Evolutionary conservation across 495 filamentous ascomycete species (phyloP).

Genomic region (Chaetomium fimeti): DNA sequence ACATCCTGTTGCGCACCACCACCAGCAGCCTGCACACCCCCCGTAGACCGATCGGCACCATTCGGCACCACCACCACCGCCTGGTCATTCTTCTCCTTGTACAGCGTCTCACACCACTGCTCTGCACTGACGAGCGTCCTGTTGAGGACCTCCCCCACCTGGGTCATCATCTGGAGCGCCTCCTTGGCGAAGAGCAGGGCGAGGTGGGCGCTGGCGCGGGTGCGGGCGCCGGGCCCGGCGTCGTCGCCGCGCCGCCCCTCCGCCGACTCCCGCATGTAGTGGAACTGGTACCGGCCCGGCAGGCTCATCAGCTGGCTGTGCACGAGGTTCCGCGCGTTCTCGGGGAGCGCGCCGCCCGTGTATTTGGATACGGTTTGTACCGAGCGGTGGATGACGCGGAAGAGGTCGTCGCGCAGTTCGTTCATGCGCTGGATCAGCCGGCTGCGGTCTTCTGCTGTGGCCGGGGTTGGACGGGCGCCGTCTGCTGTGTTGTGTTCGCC

Average conservation of each 20-base stretch:
- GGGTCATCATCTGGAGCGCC: constrained; percentile 82
- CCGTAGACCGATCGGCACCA: neutral
- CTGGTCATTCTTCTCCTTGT: constrained; percentile 50
- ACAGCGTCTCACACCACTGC: constrained; percentile 76
- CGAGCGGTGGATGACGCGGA: constrained; percentile 71
- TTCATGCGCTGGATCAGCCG: constrained; percentile 61
- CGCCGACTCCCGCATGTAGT: constrained; percentile 47
- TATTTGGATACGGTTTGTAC: constrained; percentile 79
- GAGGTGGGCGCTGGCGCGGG: constrained; percentile 57
- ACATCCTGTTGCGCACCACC: constrained; percentile 15
- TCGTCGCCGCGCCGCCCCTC: constrained; percentile 42
- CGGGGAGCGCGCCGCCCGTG: constrained; percentile 78
- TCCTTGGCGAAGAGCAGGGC: constrained; percentile 82
- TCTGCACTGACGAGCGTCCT: constrained; percentile 84
- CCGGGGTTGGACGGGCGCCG: constrained; percentile 26
- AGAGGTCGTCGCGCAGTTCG: constrained; percentile 67
- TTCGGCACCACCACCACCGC: constrained; percentile 4
- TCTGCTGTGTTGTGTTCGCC: constrained; percentile 27
- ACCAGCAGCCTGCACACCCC: neutral
- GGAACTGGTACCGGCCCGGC: constrained; percentile 69
- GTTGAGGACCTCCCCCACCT: constrained; percentile 77
- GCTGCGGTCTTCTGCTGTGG: constrained; percentile 38
- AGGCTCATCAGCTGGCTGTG: constrained; percentile 74
- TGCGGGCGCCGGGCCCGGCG: constrained; percentile 38
- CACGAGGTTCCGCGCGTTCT: constrained; percentile 76